phyloP scores from a whole-genome alignment of 176 grass and related monocot genomes.

The Echinochloa phyllopogon region DNA sequence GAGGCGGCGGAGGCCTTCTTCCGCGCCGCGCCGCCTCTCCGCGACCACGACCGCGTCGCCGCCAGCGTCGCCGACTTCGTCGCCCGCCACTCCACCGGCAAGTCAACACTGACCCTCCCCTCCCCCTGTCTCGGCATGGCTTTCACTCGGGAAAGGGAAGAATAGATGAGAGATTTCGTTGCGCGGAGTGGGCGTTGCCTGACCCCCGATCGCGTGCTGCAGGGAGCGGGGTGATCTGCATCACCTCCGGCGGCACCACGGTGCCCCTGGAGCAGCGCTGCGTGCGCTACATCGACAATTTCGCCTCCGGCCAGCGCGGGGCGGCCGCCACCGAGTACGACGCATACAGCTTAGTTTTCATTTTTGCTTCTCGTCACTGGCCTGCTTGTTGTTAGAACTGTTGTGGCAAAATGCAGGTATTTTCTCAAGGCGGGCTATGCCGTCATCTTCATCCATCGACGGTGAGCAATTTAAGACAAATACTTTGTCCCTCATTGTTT shows the following conservation, averaged over 20 bases:
- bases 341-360: no score
- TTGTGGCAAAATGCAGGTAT: constrained; percentile 49
- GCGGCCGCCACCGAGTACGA: constrained; percentile 77
- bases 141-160: no score
- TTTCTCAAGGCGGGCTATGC: constrained; percentile 78
- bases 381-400: background rate
- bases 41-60: constrained; percentile 32
- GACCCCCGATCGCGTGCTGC: constrained; percentile 2
- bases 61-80: constrained; percentile 32
- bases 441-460: constrained; percentile 74
- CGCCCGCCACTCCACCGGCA: constrained; percentile 45
- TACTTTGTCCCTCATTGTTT: background rate
- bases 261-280: constrained; percentile 92
- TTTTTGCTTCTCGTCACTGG: background rate
- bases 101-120: background rate
- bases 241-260: constrained; percentile 93
- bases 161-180: background rate
- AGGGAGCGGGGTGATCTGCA: constrained; percentile 64
- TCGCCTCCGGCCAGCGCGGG: constrained; percentile 84
- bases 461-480: constrained; percentile 37
- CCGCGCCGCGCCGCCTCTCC: constrained; percentile 49
- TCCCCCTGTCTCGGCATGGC: background rate
- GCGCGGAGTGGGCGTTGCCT: background rate
- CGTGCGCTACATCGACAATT: constrained; percentile 93
- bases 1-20: constrained; percentile 49